A percentile compares a stretch with the other conserved stretches of the same genome.
Conservation (phyloP, 2,329 filamentous ascomycete species). For the Trichoderma asperellum region DNA sequence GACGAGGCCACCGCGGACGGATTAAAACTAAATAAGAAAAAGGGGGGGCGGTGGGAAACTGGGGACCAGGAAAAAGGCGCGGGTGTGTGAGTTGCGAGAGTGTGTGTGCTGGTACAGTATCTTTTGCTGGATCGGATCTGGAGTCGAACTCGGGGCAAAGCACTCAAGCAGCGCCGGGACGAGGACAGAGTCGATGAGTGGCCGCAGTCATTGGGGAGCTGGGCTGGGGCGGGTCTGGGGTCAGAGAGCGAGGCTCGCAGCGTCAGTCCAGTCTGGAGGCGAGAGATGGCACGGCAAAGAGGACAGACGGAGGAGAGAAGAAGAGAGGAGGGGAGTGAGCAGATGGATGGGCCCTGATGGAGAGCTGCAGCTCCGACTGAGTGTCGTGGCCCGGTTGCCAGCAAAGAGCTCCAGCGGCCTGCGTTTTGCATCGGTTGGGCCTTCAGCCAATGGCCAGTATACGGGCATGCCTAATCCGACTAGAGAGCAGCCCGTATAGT, state of each 20-base stretch:
- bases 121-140: constrained; percentile 29
- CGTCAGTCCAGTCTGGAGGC: constrained; percentile 2
- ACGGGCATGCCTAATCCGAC: not conserved
- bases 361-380: constrained; percentile 9
- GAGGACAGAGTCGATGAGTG: constrained; percentile 34
- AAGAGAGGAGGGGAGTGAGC: constrained; percentile 24
- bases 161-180: constrained; percentile 35
- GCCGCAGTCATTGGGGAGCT: constrained; percentile 41
- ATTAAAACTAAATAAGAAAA: constrained; percentile 30
- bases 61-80: constrained; percentile 17
- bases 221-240: constrained; percentile 23
- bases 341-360: constrained; percentile 7
- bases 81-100: constrained; percentile 11
- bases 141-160: constrained; percentile 32
- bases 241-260: constrained; percentile 26
- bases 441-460: not conserved
- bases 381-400: constrained; percentile 26
- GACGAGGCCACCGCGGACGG: constrained; percentile 32
- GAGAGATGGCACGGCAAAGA: constrained; percentile 12
- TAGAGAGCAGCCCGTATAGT: not conserved
- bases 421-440: constrained; percentile 19
- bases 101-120: constrained; percentile 8
- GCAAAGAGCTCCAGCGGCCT: constrained; percentile 25
- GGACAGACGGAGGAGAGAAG: not conserved
- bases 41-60: constrained; percentile 31